Conservation (phyloP, 1,284 basidiomycete genomes). For the Mycena sp. region DNA sequence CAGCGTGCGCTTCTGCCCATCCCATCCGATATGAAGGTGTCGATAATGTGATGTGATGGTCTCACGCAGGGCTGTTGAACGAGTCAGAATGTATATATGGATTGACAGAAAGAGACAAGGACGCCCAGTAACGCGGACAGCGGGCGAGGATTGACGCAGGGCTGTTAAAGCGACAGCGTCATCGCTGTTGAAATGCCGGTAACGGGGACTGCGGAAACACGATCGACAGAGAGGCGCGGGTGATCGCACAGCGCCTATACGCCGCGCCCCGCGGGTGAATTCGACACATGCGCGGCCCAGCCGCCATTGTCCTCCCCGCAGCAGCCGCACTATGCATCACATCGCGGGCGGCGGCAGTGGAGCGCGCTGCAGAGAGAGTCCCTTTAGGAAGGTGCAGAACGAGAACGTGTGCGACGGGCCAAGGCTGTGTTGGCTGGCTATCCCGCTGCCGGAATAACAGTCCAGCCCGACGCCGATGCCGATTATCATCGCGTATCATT, state of each 20-base stretch:
- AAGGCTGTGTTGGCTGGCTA: no score
- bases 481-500: conserved; percentile 1
- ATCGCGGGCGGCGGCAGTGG: neutral
- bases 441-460: conserved; percentile 10
- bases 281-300: neutral
- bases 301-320: conserved; percentile 5
- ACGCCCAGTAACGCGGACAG: no score
- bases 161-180: conserved; percentile 7
- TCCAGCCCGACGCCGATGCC: conserved; percentile 3
- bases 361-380: no score
- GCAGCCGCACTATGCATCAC: neutral
- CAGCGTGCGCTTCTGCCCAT: no score
- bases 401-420: neutral
- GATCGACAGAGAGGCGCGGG: conserved; percentile 16
- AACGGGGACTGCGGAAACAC: conserved; percentile 6
- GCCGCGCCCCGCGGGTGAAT: neutral
- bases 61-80: conserved; percentile 1
- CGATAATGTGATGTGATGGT: neutral
- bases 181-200: neutral
- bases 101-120: no score
- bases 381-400: neutral
- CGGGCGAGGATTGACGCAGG: neutral
- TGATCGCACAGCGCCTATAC: no score
- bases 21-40: neutral
- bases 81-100: conserved; percentile 2